Percentiles rank a stretch among this genome's conserved stretches.
Evolutionary conservation across 2,329 filamentous ascomycete species (phyloP).

Genomic region (Xylaria sp.): DNA sequence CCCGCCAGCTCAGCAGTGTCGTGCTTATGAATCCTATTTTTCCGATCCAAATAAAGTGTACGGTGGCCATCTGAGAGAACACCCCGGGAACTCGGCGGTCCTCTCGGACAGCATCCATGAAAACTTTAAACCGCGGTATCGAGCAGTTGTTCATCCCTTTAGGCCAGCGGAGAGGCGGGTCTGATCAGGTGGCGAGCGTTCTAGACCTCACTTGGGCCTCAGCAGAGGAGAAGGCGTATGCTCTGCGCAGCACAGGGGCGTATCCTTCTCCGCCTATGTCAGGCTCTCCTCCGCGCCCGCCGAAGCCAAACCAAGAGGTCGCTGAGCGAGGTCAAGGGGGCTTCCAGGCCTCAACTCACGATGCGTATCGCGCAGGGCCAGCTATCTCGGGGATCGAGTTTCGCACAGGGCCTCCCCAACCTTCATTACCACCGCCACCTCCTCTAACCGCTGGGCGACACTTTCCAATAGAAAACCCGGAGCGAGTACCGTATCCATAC

Average conservation of each 20-base stretch:
- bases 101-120: constrained; percentile 61
- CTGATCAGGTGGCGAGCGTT: constrained; percentile 64
- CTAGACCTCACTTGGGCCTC: constrained; percentile 66
- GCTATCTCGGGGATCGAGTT: constrained; percentile 52
- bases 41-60: constrained; percentile 36
- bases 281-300: constrained; percentile 71
- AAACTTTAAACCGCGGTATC: constrained; percentile 58
- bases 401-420: constrained; percentile 49
- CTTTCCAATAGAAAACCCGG: constrained; percentile 53
- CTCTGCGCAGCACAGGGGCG: constrained; percentile 65
- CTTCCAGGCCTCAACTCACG: constrained; percentile 59
- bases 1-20: constrained; percentile 32
- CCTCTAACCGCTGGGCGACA: constrained; percentile 47
- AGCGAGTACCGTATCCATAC: constrained; percentile 55
- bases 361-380: constrained; percentile 60
- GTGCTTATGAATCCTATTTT: constrained; percentile 36
- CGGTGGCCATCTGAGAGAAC: constrained; percentile 43
- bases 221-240: constrained; percentile 64
- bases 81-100: constrained; percentile 44
- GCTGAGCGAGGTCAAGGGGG: constrained; percentile 64
- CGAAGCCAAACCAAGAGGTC: constrained; percentile 67
- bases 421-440: constrained; percentile 42
- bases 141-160: constrained; percentile 59
- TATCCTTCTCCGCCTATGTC: constrained; percentile 81
- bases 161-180: constrained; percentile 68